Conservation (phyloP, 108 stramenopile genomes). For the Fragilaria crotonensis region DNA sequence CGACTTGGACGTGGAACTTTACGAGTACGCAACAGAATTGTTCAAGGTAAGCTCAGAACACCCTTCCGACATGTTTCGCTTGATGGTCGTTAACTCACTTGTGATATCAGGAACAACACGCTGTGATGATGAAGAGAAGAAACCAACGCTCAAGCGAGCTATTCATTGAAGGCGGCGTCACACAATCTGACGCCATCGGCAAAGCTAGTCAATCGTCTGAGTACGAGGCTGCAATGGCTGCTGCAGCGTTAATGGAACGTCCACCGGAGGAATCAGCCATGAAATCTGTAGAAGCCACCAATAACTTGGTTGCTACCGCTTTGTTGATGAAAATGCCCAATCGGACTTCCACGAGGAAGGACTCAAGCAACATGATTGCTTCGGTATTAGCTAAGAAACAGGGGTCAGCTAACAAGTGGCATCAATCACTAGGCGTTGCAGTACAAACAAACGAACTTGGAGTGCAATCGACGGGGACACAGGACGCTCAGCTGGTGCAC, state of each 20-base stretch:
- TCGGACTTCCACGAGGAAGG: neutral
- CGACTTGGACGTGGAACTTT: constrained; percentile 30
- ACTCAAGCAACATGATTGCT: neutral
- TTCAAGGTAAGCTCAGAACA: neutral
- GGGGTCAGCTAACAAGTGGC: neutral
- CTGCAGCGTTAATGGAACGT: neutral
- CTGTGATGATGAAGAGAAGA: neutral
- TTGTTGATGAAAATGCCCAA: neutral
- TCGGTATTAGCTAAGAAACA: neutral
- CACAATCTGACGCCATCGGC: neutral
- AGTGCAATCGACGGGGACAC: too few species aligned
- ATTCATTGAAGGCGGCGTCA: neutral
- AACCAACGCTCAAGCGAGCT: neutral
- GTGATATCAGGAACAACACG: neutral
- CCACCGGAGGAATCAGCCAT: neutral
- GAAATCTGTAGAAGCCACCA: neutral
- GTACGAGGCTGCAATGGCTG: neutral
- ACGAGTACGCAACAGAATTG: constrained; percentile 21
- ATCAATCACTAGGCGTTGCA: neutral
- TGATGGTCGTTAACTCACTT: too few species aligned
- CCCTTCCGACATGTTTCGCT: too few species aligned
- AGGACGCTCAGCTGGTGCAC: too few species aligned
- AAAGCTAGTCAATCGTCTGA: neutral
- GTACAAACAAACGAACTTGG: neutral
- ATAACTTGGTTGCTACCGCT: neutral